These are phyloP conservation scores for Solioccasus polychromus DNA, from an alignment of 768 basidiomycete genomes.

Conservation along the genomic window DNA sequence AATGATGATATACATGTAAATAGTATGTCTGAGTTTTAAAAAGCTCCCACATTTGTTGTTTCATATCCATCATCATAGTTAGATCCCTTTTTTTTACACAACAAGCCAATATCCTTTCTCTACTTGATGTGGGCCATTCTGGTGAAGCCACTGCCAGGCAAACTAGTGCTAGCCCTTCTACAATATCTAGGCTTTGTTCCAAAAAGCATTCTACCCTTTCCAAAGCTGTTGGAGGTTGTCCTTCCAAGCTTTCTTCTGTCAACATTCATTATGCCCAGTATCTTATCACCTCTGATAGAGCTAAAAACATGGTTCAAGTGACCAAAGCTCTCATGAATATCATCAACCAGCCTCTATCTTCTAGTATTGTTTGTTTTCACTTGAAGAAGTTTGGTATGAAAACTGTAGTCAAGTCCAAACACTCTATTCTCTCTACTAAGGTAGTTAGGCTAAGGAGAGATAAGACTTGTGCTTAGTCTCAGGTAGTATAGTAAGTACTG, in stretches of 20 bases:
- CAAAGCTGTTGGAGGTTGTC: background rate
- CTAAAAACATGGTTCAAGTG: too few species aligned
- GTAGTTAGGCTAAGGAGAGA: too few species aligned
- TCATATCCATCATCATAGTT: background rate
- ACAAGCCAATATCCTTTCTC: background rate
- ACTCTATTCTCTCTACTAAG: too few species aligned
- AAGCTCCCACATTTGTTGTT: background rate
- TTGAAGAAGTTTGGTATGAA: too few species aligned
- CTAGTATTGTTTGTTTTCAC: too few species aligned
- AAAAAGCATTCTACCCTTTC: background rate
- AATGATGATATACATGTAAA: conserved; percentile 2
- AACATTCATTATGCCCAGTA: too few species aligned
- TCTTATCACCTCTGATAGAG: too few species aligned
- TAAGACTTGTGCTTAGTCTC: too few species aligned
- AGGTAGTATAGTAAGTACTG: too few species aligned
- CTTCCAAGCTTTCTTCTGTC: background rate
- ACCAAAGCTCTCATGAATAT: too few species aligned
- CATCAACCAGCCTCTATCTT: too few species aligned
- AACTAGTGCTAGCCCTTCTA: background rate
- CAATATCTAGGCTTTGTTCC: background rate
- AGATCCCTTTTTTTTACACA: background rate
- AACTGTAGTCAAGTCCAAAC: too few species aligned
- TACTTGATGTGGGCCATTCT: background rate
- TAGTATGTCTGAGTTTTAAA: background rate
- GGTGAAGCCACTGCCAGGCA: background rate